phyloP scores from a whole-genome alignment of 164 flowering plant genomes.

The Dillenia turbinata region DNA sequence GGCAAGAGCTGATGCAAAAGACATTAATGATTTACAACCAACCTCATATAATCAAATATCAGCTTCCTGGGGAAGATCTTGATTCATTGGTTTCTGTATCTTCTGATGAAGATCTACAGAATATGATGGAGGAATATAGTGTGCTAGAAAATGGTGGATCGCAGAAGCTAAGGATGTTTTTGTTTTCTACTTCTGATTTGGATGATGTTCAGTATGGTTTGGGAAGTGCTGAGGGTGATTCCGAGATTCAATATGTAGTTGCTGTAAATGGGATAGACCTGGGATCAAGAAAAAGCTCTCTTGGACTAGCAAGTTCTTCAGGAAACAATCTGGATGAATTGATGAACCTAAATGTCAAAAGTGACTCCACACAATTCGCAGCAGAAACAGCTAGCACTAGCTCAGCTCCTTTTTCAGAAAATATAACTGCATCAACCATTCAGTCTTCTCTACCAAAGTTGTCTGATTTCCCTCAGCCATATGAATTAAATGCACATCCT shows the following conservation, averaged over 20 bases:
- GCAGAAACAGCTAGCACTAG: constrained; percentile 16
- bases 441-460: constrained; percentile 30
- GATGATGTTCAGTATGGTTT: constrained; percentile 62
- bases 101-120: constrained; percentile 87
- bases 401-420: constrained; percentile 18
- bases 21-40: constrained; percentile 39
- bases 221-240: constrained; percentile 48
- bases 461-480: constrained; percentile 22
- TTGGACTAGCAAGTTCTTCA: constrained; percentile 36
- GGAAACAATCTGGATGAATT: constrained; percentile 63
- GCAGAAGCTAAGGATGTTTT: constrained; percentile 71
- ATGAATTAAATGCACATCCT: constrained; percentile 24
- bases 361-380: constrained; percentile 23
- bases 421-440: constrained; percentile 17
- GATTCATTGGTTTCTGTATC: constrained; percentile 94
- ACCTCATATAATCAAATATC: constrained; percentile 70
- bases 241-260: constrained; percentile 78
- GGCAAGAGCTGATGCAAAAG: constrained; percentile 66
- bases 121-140: constrained; percentile 89
- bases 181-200: constrained; percentile 55
- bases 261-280: constrained; percentile 88
- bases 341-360: constrained; percentile 34
- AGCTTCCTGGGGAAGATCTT: constrained; percentile 95
- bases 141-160: constrained; percentile 45
- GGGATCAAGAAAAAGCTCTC: constrained; percentile 49